Evolutionary conservation across 2,329 filamentous ascomycete genomes (phyloP), one percentile per base, ranked within the genome.

Genomic region (Clarireedia hainanense): DNA sequence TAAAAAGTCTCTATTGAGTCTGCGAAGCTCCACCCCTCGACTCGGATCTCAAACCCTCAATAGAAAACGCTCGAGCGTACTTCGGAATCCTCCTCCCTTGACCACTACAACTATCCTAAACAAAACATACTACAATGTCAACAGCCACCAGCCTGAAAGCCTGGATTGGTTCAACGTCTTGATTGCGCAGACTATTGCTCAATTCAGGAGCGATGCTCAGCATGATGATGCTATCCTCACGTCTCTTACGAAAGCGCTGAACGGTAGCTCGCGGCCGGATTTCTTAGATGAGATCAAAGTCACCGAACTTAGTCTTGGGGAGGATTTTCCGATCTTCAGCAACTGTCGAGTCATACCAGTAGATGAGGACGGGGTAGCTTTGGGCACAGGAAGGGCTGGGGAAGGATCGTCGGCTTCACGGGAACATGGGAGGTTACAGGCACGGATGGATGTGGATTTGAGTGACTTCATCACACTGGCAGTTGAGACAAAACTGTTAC

Each of bases 141-240:
- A 95, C 64, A 91, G 89, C 58, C 94, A 99, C 71, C 94, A 97
- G 71, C 94, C 94, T 1, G 94, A 99, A 72, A 95, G 89, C 57
- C 74, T 99, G 58, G 94, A 99, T 72, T 99, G 94, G 94, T 97
- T 99, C 79, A 99, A 99, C 69, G 94, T 99, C 26, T 77, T 99
- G 55, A 85, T 97, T 51, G 94, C 91, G 2, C 94, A 99, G 73
- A 96, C 94, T 0, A 95, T 99, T 62, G 92, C 94, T 0, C 94
- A 99, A 71, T 89, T 97, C 65, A 81, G 94, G 58, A 89, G 88
- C 63, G 95, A 97, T 67, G 94, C 94, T 2, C 88, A 95, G 64
- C 85, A 94, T 61, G 88, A 97, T 64, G 90, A 94, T 68, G 89
- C 89, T 3, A 95, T 99, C 42, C 80, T 99, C 30, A 86, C 81